Evolutionary conservation across 768 basidiomycete species (phyloP), one percentile per base, ranked within the genome.

Genomic region (Pleurotus salmoneostramineus): DNA sequence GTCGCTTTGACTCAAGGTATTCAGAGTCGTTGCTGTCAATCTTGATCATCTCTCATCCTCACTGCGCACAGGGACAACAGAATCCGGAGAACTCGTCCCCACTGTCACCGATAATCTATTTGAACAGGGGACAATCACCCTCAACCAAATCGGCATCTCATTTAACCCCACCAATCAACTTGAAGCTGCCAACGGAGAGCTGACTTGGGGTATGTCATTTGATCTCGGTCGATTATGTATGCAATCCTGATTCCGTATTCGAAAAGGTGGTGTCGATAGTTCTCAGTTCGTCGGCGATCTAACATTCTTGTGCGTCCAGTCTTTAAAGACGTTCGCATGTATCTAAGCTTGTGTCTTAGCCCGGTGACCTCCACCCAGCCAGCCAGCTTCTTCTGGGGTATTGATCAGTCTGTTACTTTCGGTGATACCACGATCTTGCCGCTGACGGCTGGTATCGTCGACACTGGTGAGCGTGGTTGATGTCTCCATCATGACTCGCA

Each of bases 41-140:
- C 4, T 8, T 58, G 3, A 43, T 31, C 4, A 48, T 50, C 47
- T 40, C 37, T 47, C 7, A 4, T 3, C 54, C 55, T 64, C 56
- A 32, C 64, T 63, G 0, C 57, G 61, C 35, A 35, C 12, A 60
- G 60, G 15, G 10, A 32, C 33, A n/a, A 27, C 57, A 6, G 27
- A 37, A 49, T 4, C 15, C 33, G 31, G 56, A n/a, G n/a, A 27
- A 14, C 44, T 31, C 35, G 69, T 77, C 42, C 72, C 75, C n/a
- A 76, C 80, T n/a, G 74, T 83, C 48, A 76, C 73, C n/a, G 70
- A 76, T 54, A 78, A 74, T 61, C 68, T 76, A 15, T 63, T 66
- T 54, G 43, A 14, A 11, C 68, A 78, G 58, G 68, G 70, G 1
- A 55, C 35, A 0, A 76, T 79, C 60, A 12, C 65, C 4, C 31